Evolutionary conservation across 345 rosid genomes (phyloP), one percentile per base, ranked within the genome.

Genomic region (Aethionema arabicum): DNA sequence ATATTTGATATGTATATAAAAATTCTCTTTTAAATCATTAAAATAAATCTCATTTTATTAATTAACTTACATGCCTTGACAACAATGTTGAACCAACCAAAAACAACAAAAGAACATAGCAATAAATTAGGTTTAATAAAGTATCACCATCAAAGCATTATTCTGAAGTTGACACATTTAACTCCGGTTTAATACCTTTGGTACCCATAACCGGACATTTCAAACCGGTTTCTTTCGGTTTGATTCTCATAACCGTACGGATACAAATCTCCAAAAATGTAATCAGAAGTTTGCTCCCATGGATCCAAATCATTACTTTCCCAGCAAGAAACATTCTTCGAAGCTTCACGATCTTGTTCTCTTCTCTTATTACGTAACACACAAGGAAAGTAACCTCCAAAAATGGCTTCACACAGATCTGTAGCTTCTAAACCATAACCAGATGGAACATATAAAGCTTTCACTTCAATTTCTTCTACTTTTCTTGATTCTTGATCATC

Each of bases 371-470:
- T 63, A 44, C 73, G 61, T 30, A 63, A 68, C 40, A 79, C 73
- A 55, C 96, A 91, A 32, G 93, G 96, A 79, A 89, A 91, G 65
- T 84, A 84, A 14, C 96, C 95, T 38, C 96, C 95, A 8, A 80
- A 85, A 55, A 88, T 32, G 11, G 81, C 68, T 38, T 91, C 98
- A 40, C 98, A 91, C 0, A 91, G 67, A 46, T 91, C 96, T 72
- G 84, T 60, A 0, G 96, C 82, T 64, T 88, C 96, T 68, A 91
- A 78, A 5, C 93, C 96, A 61, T 79, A 79, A 36, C 96, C 98
- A 9, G 89, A 74, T 10, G 90, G 87, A 51, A 80, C 43, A 46
- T 76, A 85, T 48, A 67, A n/a, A 59, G 59, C 78, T 50, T 60
- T 67, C 60, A 39, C 66, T 49, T 63, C 74, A 13, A 44, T 80